Evolutionary conservation across 805 yeast species (phyloP), one percentile per base, ranked within the genome.

Genomic region (Phaffomyces antillensis): DNA sequence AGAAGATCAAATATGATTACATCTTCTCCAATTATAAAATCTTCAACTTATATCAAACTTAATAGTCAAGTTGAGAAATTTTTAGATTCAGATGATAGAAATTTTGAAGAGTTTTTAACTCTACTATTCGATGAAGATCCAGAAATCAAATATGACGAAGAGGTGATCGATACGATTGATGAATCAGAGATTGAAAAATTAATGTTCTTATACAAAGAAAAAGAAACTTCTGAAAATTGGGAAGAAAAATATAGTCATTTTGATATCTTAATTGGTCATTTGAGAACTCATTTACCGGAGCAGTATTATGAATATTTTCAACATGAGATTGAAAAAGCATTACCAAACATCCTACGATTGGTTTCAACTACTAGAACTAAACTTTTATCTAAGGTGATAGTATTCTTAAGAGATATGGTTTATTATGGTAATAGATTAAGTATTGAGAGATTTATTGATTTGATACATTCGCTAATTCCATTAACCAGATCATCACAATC

Each of bases 141-240:
- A 0, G 47, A 44, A 2, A 33, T 59, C 7, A 11, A 16, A 0
- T 18, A 49, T 13, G 41, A 45, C 15, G 46, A 43, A 4, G 40
- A 40, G 3, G 5, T 25, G 2, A 43, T 58, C 16, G 43, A 43
- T 2, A 8, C 9, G 1, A 37, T 57, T 13, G 33, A 41, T 9
- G 32, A 9, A 3, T 40, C 31, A 1, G 47, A 49, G 3, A 49
- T 56, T 25, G 51, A 55, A 15, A 10, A 18, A 1, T 12, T 54
- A 0, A 11, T 58, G 9, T 4, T 12, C 0, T 12, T 40, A 1
- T 59, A 44, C 20, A 31, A 36, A 8, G 57, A 52, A 0, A 47
- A 40, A 38, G 61, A 56, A 31, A 49, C 53, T 1, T 51, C 60
- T 0, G 51, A 45, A n/a, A 56, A 54, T 40, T 59, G 60, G 62